Conservation (phyloP, 73 alveolate genomes). For the Paramecium caudatum region DNA sequence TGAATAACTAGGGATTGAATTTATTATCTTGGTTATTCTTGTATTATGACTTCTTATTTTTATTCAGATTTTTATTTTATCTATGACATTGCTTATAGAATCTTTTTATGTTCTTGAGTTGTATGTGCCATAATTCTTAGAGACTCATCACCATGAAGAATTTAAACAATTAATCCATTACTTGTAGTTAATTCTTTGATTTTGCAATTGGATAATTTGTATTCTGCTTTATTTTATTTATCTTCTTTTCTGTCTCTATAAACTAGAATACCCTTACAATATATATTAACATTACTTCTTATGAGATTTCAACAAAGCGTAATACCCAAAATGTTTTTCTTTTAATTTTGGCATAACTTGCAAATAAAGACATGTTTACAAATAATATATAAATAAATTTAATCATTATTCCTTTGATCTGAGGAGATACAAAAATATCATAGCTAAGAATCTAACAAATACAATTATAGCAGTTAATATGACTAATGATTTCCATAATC, state of each 20-base stretch:
- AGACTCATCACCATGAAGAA: neutral
- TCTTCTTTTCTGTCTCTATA: slow-evolving; percentile 56
- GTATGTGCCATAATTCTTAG: slow-evolving; percentile 36
- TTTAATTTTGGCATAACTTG: slow-evolving; percentile 3
- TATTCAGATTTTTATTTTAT: slow-evolving; percentile 44
- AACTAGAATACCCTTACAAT: slow-evolving; percentile 39
- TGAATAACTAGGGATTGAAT: neutral
- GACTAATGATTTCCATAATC: slow-evolving; percentile 9
- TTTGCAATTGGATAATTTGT: neutral
- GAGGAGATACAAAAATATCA: neutral
- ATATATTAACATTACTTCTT: neutral
- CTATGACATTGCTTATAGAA: slow-evolving; percentile 33
- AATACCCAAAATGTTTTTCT: slow-evolving; percentile 58
- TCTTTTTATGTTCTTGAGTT: neutral
- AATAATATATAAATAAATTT: slow-evolving; percentile 1
- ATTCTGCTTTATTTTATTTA: slow-evolving; percentile 43
- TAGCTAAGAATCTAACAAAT: neutral
- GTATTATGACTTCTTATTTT: neutral
- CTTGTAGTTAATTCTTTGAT: slow-evolving; percentile 26
- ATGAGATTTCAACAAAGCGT: neutral
- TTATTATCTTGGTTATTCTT: neutral
- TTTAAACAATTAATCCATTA: slow-evolving; percentile 26
- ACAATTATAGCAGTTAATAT: neutral
- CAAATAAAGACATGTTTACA: slow-evolving; percentile 1
- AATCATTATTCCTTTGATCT: slow-evolving; percentile 11